phyloP scores from a whole-genome alignment of 805 yeast genomes.

The Barnettozyma vustinii region DNA sequence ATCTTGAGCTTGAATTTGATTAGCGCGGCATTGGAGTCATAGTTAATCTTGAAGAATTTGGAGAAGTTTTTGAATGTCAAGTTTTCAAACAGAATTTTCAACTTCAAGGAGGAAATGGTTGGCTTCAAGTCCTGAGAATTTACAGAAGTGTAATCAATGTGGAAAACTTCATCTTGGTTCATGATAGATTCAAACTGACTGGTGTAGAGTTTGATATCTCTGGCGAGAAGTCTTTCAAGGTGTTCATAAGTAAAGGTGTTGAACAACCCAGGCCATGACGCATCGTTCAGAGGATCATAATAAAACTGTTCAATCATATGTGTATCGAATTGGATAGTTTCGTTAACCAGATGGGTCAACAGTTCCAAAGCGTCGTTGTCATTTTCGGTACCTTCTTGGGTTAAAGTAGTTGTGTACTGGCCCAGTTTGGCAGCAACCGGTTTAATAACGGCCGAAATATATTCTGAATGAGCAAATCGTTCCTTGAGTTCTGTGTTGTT shows the following conservation, averaged over 20 bases:
- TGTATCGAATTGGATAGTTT: slow-evolving; percentile 35
- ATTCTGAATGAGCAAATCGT: slow-evolving; percentile 33
- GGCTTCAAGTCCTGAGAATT: slow-evolving; percentile 28
- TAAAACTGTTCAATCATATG: slow-evolving; percentile 33
- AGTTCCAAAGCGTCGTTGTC: slow-evolving; percentile 15
- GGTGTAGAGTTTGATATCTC: slow-evolving; percentile 41
- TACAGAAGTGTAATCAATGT: slow-evolving; percentile 40
- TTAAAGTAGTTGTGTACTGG: slow-evolving; percentile 20
- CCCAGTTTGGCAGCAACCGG: slow-evolving; percentile 42
- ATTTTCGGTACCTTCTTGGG: slow-evolving; percentile 14
- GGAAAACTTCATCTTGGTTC: slow-evolving; percentile 35
- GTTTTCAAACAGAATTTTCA: slow-evolving; percentile 39
- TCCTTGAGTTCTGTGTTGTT: slow-evolving; percentile 21
- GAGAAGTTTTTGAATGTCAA: slow-evolving; percentile 33
- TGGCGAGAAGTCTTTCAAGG: slow-evolving; percentile 42
- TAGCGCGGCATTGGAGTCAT: slow-evolving; percentile 31
- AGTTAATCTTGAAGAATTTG: slow-evolving; percentile 20
- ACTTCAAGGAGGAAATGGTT: slow-evolving; percentile 38
- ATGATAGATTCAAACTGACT: slow-evolving; percentile 41
- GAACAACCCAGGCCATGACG: slow-evolving; percentile 28
- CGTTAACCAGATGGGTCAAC: slow-evolving; percentile 32
- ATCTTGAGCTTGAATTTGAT: slow-evolving; percentile 42
- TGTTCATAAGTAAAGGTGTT: slow-evolving; percentile 19
- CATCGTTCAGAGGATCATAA: slow-evolving; percentile 31
- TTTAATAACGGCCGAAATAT: slow-evolving; percentile 30